Base-by-base conservation (phyloP, 495 filamentous ascomycete genomes). In the Niebla homalea region DNA sequence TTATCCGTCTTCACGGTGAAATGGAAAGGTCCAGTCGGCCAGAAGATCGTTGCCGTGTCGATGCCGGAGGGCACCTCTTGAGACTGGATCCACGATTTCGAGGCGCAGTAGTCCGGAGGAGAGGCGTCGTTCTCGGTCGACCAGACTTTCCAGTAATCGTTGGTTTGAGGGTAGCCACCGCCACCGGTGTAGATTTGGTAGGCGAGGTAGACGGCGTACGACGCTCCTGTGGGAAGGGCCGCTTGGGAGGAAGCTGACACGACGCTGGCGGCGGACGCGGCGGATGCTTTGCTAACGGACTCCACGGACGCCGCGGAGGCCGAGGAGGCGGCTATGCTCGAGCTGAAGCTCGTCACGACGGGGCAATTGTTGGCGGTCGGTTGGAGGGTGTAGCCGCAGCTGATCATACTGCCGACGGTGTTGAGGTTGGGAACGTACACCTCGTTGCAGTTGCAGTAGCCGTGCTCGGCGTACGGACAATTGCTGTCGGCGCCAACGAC, bases 361-460 rank as follows among this genome's bases (percentile, higher is more conserved):
- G 39, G 48, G 48, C 36, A 50, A 7, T 41, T n/a, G 16, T 50
- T 42, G 14, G 36, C 7, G 11, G 38, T 50, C 11, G 48, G 48
- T 29, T 42, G 38, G 39, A 42, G 25, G 19, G 35, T 50, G 48
- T 50, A 50, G 42, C 26, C 42, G 19, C 42, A 45, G 18, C 29
- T 25, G 36, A 50, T 43, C 36, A 37, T 41, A 8, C 26, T 43
- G 38, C 25, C 21, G 36, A 29, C 23, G 23, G 40, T n/a, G 20
- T 26, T 16, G 16, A 39, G 25, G 14, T 26, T 20, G 36, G 22
- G 36, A 12, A 36, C 23, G 23, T 23, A 6, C 14, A 32, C 42
- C n/a, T 36, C 50, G 19, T n/a, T 26, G 11, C 50, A 46, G 35
- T 52, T 29, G 21, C 50, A 52, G 19, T 44, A 52, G n/a, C 36